A percentile compares a stretch with the other conserved stretches of the same genome.
Evolutionary conservation across 768 basidiomycete genomes (phyloP).

Genomic region (Rhodotorula taiwanensis): DNA sequence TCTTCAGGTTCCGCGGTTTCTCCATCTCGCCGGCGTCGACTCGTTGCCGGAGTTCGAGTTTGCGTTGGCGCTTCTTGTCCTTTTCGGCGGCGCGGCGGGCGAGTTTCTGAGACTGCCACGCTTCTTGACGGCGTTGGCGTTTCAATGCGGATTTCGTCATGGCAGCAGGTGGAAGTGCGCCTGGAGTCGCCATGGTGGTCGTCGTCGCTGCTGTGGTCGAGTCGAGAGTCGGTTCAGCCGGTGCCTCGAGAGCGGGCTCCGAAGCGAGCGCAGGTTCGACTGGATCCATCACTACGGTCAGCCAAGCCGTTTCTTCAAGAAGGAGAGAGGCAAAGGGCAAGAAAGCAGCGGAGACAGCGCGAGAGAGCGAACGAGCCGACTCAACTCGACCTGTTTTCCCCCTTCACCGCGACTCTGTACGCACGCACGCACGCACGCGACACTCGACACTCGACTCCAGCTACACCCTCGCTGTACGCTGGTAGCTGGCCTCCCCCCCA

Average conservation of each 20-base stretch:
- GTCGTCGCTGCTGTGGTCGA: no score
- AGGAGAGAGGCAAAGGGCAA: no score
- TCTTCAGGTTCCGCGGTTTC: slow-evolving; percentile 42
- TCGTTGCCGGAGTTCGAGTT: slow-evolving; percentile 57
- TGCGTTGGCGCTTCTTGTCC: slow-evolving; percentile 56
- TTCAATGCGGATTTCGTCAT: slow-evolving; percentile 23
- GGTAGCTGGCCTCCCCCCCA: background rate
- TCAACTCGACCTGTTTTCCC: no score
- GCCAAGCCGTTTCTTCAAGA: no score
- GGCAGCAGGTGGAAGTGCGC: background rate
- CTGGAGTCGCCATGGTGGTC: background rate
- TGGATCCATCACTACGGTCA: no score
- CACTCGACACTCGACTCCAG: background rate
- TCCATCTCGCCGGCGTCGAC: slow-evolving; percentile 44
- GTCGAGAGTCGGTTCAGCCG: no score
- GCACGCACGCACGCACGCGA: no score
- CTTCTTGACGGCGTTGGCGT: slow-evolving; percentile 50
- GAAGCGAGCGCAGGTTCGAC: no score
- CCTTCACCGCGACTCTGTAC: no score
- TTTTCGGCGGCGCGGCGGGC: slow-evolving; percentile 71
- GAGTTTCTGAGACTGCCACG: slow-evolving; percentile 54
- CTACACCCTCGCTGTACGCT: background rate
- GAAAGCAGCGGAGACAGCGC: no score
- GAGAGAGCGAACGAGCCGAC: no score
- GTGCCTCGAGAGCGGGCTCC: no score